These are phyloP conservation scores for Didymella exigua DNA, from an alignment of 2,329 filamentous ascomycete species.

Conservation along the genomic window DNA sequence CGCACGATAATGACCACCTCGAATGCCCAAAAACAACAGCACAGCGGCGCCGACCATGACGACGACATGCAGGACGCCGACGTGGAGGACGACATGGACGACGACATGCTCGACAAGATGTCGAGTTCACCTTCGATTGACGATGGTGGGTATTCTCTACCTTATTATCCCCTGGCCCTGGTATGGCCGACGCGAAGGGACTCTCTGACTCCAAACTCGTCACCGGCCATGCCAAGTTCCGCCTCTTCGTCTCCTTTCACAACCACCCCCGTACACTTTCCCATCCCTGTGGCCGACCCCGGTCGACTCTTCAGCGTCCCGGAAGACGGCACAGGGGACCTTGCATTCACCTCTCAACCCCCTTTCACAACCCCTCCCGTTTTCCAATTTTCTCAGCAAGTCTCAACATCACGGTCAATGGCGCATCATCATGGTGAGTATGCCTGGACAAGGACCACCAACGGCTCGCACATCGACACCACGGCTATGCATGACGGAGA, in stretches of 20 bases:
- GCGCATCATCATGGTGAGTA: conserved; percentile 61
- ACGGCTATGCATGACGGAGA: conserved; percentile 1
- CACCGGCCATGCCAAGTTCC: conserved; percentile 33
- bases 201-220: conserved; percentile 49
- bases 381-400: conserved; percentile 37
- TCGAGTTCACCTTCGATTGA: conserved; percentile 98
- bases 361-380: conserved; percentile 40
- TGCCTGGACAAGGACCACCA: conserved; percentile 37
- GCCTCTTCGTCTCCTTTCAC: conserved; percentile 53
- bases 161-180: conserved; percentile 35
- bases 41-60: conserved; percentile 53
- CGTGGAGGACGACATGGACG: conserved; percentile 73
- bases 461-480: conserved; percentile 9
- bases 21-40: conserved; percentile 35
- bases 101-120: conserved; percentile 98
- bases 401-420: conserved; percentile 40
- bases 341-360: conserved; percentile 39
- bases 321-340: conserved; percentile 36
- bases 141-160: conserved; percentile 82
- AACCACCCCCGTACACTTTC: conserved; percentile 52
- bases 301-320: conserved; percentile 30
- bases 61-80: conserved; percentile 67
- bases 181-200: conserved; percentile 51
- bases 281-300: conserved; percentile 38
- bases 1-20: conserved; percentile 30